Evolutionary conservation across 805 yeast species (phyloP).

Genomic region (Candida broadrunensis): DNA sequence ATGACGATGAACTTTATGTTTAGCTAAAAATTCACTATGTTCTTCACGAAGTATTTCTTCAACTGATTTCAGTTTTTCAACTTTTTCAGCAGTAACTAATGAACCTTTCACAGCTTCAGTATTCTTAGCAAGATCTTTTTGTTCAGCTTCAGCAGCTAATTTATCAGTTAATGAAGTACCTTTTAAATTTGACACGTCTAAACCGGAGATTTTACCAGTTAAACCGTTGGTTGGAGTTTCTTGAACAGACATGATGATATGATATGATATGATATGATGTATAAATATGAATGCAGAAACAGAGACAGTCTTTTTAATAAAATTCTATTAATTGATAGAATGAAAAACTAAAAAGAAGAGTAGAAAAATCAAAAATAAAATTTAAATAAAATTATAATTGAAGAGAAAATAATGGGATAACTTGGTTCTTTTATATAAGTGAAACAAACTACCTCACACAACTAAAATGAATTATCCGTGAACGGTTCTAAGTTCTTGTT

Average conservation of each 20-base stretch:
- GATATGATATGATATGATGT: not conserved
- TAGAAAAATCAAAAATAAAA: too few relatives aligned
- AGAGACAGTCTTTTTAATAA: too few relatives aligned
- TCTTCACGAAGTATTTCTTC: constrained; percentile 11
- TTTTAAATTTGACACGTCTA: constrained; percentile 29
- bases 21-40: constrained; percentile 56
- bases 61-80: constrained; percentile 15
- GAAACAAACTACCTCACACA: too few relatives aligned
- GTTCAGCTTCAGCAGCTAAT: constrained; percentile 40
- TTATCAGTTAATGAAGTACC: constrained; percentile 41
- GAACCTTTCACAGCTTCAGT: not conserved
- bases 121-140: constrained; percentile 27
- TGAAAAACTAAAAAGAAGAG: too few relatives aligned
- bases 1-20: constrained; percentile 72
- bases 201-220: constrained; percentile 41
- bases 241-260: constrained; percentile 43
- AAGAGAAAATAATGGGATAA: too few relatives aligned
- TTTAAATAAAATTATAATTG: too few relatives aligned
- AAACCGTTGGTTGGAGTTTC: constrained; percentile 58
- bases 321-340: too few relatives aligned
- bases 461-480: too few relatives aligned
- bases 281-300: too few relatives aligned
- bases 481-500: too few relatives aligned
- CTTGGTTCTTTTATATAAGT: too few relatives aligned
- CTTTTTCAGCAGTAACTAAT: constrained; percentile 13